phyloP scores from a whole-genome alignment of 257 asterid genomes.

The Penstemon newberryi region DNA sequence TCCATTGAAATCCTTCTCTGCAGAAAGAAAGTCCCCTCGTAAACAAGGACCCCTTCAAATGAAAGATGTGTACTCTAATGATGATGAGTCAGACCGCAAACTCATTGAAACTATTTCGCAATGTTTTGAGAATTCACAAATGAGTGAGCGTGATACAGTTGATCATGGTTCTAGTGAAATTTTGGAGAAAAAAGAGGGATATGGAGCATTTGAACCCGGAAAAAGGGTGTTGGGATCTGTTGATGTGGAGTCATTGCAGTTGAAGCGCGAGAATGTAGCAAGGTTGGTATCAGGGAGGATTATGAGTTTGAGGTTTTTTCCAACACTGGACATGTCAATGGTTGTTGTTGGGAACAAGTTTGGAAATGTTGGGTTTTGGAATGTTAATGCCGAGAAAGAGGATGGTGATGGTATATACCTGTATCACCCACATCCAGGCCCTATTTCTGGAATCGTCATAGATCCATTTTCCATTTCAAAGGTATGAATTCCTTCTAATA shows the following conservation, averaged over 20 bases:
- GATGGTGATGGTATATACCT: conserved; percentile 66
- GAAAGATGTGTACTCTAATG: conserved; percentile 57
- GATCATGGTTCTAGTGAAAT: conserved; percentile 19
- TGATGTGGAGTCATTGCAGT: conserved; percentile 48
- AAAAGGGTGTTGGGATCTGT: conserved; percentile 42
- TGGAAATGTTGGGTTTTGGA: conserved; percentile 88
- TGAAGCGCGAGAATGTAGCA: conserved; percentile 67
- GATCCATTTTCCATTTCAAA: conserved; percentile 63
- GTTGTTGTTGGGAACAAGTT: conserved; percentile 77
- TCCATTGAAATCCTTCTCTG: conserved; percentile 14
- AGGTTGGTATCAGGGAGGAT: conserved; percentile 76
- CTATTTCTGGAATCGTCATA: conserved; percentile 67
- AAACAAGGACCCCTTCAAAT: conserved; percentile 54
- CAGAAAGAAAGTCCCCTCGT: conserved; percentile 22
- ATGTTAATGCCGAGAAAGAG: conserved; percentile 54
- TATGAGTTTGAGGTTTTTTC: conserved; percentile 61
- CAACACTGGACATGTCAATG: conserved; percentile 56
- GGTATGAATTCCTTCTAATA: conserved; percentile 37
- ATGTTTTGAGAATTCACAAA: conserved; percentile 28
- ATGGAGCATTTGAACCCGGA: conserved; percentile 19
- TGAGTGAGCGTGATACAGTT: conserved; percentile 26
- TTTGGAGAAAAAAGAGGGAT: conserved; percentile 22
- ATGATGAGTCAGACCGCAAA: conserved; percentile 40
- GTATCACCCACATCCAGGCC: conserved; percentile 77
- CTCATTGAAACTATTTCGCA: conserved; percentile 40